Evolutionary conservation across 75 land plant species (phyloP).

Genomic region (Ceratopteris richardii): DNA sequence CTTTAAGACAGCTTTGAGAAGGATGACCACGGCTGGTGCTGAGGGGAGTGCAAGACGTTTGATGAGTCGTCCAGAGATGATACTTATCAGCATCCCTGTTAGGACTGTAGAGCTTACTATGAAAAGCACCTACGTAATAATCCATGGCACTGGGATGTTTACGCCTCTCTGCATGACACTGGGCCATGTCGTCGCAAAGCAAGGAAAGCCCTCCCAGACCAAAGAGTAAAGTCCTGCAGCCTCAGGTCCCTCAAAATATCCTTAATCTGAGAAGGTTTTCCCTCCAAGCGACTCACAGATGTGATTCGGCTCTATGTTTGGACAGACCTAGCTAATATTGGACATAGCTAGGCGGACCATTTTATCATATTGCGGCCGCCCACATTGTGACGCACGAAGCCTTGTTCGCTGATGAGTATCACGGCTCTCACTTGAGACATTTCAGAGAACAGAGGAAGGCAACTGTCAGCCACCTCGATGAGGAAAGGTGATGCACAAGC

Average conservation of each 20-base stretch:
- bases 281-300: not conserved
- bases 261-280: not conserved
- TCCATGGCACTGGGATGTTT: constrained; percentile 9
- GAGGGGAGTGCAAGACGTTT: too few relatives aligned
- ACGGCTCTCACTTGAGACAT: too few relatives aligned
- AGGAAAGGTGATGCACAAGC: not conserved
- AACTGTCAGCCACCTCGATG: not conserved
- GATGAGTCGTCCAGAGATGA: not conserved
- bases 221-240: not conserved
- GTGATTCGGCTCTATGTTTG: too few relatives aligned
- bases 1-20: not conserved
- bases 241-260: not conserved
- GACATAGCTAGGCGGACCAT: too few relatives aligned
- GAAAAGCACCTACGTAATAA: constrained; percentile 4
- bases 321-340: too few relatives aligned
- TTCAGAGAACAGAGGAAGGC: not conserved
- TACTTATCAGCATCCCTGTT: not conserved
- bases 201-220: not conserved
- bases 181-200: not conserved
- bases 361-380: too few relatives aligned
- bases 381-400: too few relatives aligned
- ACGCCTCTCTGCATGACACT: constrained; percentile 7
- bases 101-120: constrained; percentile 2
- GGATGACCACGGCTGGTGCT: too few relatives aligned
- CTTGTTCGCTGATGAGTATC: too few relatives aligned